These are phyloP conservation scores for Phoenix dactylifera DNA, from an alignment of 176 grass and related monocot species.

Conservation along the genomic window DNA sequence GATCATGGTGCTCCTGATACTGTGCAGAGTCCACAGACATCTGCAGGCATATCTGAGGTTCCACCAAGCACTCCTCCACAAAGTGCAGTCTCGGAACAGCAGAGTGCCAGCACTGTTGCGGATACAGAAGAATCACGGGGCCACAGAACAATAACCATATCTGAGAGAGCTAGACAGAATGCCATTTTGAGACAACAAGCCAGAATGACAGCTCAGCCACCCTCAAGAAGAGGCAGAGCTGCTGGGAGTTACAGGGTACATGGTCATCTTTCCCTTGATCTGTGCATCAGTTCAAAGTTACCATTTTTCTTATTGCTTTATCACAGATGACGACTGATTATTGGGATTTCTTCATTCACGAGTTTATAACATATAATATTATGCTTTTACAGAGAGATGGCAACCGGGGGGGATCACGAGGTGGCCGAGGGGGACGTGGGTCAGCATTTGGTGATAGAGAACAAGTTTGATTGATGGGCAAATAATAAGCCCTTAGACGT, in stretches of 20 bases:
- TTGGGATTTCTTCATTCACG: neutral
- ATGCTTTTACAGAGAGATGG: constrained; percentile 27
- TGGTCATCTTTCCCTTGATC: neutral
- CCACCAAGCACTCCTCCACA: constrained; percentile 22
- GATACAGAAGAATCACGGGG: constrained; percentile 36
- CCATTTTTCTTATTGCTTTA: neutral
- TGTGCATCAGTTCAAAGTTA: neutral
- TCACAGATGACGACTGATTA: neutral
- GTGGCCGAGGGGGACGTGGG: constrained; percentile 29
- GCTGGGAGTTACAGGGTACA: constrained; percentile 38
- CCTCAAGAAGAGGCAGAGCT: constrained; percentile 33
- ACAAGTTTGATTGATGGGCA: too few relatives aligned
- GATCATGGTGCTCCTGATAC: constrained; percentile 32
- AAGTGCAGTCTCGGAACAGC: constrained; percentile 29
- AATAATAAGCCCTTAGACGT: too few relatives aligned
- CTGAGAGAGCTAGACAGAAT: constrained; percentile 48
- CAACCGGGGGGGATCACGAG: constrained; percentile 23
- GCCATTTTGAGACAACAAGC: constrained; percentile 32
- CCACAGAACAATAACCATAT: constrained; percentile 51
- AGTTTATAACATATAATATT: neutral
- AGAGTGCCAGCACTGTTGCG: constrained; percentile 10
- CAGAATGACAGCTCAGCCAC: constrained; percentile 26
- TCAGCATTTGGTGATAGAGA: too few relatives aligned
- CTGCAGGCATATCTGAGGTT: constrained; percentile 35
- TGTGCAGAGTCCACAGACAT: constrained; percentile 34